Base-by-base conservation (phyloP, 1,284 basidiomycete species). In the Boletellus sp. region DNA sequence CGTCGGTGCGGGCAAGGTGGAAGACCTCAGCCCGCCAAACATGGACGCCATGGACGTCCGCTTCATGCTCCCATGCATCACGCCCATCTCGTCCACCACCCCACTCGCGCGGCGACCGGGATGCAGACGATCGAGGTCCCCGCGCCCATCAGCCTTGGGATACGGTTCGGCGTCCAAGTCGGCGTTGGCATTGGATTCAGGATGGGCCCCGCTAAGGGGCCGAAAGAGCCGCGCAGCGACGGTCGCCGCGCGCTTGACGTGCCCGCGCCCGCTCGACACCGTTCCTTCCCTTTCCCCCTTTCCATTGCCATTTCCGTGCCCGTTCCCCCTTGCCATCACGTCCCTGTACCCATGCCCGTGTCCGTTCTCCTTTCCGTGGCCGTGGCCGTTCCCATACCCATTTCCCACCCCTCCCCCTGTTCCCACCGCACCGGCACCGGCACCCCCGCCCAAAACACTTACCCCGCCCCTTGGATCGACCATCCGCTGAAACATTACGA, bases 401-500 rank as follows among this genome's bases (percentile, higher is more conserved):
- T 26, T 4, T 33, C 30, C 37, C 22, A 3, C 8, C 22, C 18
- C 15, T 26, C 26, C 26, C 26, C 26, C 26, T 8, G 2, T 16
- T 5, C 32, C 22, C 16, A 39, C 36, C 19, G 15, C 19, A 10
- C 15, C 5, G 38, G 32, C 12, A 12, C 19, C 28, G n/a, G 26
- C 24, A 24, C 28, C 30, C 13, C 30, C 30, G 13, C 8, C 5
- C n/a, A 33, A 33, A 7, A 16, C 16, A 21, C 22, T n/a, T 13
- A 44, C 22, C 7, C 15, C 18, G 1, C 53, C 47, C 15, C 58
- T 57, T 0, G 80, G 80, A 50, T 83, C 81, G 13, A 87, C 65
- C 42, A 89, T 74, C 56, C 79, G 71, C 60, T 89, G 87, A 38
- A 89, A 70, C 8, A 76, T 79, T 36, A 85, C 79, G 26, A 90